A percentile compares a stretch with the other conserved stretches of the same genome.
phyloP scores from a whole-genome alignment of 257 asterid genomes.

The Solanum lycopersicoides region DNA sequence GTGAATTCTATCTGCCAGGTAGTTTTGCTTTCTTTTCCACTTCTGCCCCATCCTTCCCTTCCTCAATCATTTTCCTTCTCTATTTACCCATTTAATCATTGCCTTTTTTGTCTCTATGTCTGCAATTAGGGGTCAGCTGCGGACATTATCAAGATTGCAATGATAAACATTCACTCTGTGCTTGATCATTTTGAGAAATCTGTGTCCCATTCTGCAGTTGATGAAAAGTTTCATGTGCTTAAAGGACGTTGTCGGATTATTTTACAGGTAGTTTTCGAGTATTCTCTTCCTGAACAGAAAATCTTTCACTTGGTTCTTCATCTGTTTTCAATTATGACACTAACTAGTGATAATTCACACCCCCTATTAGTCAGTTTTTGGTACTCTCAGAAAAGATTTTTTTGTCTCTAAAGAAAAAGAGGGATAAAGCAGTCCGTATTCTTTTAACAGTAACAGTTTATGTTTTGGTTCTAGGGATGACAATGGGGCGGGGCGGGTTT shows the following conservation, averaged over 20 bases:
- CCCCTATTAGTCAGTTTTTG: not conserved
- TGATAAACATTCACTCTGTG: constrained; percentile 64
- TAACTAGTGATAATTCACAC: not conserved
- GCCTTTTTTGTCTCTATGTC: not conserved
- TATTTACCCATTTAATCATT: not conserved
- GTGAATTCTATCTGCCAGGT: constrained; percentile 99
- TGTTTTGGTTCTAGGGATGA: not conserved
- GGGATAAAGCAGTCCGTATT: not conserved
- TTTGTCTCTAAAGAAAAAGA: not conserved
- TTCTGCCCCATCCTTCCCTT: not conserved
- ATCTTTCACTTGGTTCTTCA: not conserved
- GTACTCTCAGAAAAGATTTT: not conserved
- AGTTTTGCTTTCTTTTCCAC: constrained; percentile 2
- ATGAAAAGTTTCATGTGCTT: constrained; percentile 51
- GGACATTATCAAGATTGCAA: constrained; percentile 86
- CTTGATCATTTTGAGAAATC: constrained; percentile 40
- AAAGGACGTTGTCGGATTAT: constrained; percentile 83
- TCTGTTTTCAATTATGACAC: not conserved
- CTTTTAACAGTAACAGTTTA: not conserved
- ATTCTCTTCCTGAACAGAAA: not conserved
- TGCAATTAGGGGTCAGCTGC: constrained; percentile 89
- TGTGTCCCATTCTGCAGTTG: constrained; percentile 29
- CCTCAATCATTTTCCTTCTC: not conserved
- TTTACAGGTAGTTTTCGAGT: constrained; percentile 52
- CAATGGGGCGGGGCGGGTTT: not conserved